phyloP scores from a whole-genome alignment of 352 stramenopile genomes.

The Halophytophthora polymorphica region DNA sequence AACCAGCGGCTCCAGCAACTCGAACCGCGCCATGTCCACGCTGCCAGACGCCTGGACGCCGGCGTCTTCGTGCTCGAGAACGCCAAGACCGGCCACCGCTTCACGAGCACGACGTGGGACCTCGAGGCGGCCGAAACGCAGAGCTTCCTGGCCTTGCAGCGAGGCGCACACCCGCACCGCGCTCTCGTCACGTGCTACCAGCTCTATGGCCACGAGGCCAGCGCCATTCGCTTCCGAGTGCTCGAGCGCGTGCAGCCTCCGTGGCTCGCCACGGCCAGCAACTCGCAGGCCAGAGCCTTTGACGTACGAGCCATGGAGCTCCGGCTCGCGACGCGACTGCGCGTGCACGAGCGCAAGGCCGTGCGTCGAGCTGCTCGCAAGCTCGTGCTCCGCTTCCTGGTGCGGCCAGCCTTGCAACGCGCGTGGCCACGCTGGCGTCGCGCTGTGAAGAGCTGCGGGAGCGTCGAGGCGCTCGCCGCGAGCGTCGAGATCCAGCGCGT shows the following conservation, averaged over 20 bases:
- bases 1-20: slow-evolving; percentile 25
- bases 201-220: slow-evolving; percentile 35
- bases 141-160: slow-evolving; percentile 41
- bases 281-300: slow-evolving; percentile 24
- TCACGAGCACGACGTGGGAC: slow-evolving; percentile 74
- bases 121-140: slow-evolving; percentile 52
- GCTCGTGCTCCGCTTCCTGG: slow-evolving; percentile 34
- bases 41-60: slow-evolving; percentile 43
- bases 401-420: slow-evolving; percentile 27
- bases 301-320: slow-evolving; percentile 59
- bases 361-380: slow-evolving; percentile 31
- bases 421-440: slow-evolving; percentile 37
- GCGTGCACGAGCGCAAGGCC: slow-evolving; percentile 28
- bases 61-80: slow-evolving; percentile 70
- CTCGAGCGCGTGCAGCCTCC: slow-evolving; percentile 44
- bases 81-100: slow-evolving; percentile 52
- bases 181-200: slow-evolving; percentile 42
- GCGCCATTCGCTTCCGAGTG: slow-evolving; percentile 49
- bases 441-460: slow-evolving; percentile 2
- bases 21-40: slow-evolving; percentile 7
- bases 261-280: not conserved
- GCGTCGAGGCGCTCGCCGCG: slow-evolving; percentile 29
- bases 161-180: slow-evolving; percentile 38
- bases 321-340: slow-evolving; percentile 32
- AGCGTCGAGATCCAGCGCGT: slow-evolving; percentile 40